These are phyloP conservation scores for Oryza brachyantha DNA, from an alignment of 176 grass and related monocot species.

Conservation along the genomic window DNA sequence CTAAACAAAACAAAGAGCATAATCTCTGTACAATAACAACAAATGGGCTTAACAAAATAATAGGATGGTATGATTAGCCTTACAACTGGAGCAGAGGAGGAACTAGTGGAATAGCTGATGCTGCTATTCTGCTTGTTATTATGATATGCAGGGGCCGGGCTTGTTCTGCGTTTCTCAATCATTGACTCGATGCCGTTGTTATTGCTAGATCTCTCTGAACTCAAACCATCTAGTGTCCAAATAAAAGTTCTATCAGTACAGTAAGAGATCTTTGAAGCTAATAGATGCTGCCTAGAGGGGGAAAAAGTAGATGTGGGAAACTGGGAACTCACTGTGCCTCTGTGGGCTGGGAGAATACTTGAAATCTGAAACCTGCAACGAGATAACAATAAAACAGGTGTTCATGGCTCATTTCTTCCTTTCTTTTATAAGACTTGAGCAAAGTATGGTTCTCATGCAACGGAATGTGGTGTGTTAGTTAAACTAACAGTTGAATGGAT, in stretches of 20 bases:
- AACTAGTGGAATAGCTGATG: slow-evolving; percentile 29
- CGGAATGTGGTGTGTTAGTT: slow-evolving; percentile 5
- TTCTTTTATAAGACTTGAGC: not conserved
- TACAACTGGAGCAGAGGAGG: slow-evolving; percentile 48
- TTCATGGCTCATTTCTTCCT: not conserved
- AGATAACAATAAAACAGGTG: not conserved
- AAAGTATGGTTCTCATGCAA: not conserved
- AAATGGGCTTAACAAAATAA: not conserved
- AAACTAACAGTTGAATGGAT: slow-evolving; percentile 10
- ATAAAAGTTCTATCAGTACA: slow-evolving; percentile 13
- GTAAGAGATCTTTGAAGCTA: not conserved
- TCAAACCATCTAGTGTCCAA: slow-evolving; percentile 39
- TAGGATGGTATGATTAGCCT: slow-evolving; percentile 21
- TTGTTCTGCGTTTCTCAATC: slow-evolving; percentile 41
- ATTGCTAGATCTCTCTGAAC: slow-evolving; percentile 34
- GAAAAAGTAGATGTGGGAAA: not conserved
- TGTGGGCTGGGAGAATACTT: slow-evolving; percentile 47
- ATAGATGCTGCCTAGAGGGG: not conserved
- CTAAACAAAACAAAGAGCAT: slow-evolving; percentile 9
- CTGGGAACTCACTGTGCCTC: slow-evolving; percentile 49
- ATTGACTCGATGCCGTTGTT: slow-evolving; percentile 21
- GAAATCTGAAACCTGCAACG: slow-evolving; percentile 43
- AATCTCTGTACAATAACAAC: not conserved
- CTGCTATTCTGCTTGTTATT: slow-evolving; percentile 26
- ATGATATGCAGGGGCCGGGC: slow-evolving; percentile 37